Conservation (phyloP, 2,329 filamentous ascomycete species). For the Hypoxylon sp. region DNA sequence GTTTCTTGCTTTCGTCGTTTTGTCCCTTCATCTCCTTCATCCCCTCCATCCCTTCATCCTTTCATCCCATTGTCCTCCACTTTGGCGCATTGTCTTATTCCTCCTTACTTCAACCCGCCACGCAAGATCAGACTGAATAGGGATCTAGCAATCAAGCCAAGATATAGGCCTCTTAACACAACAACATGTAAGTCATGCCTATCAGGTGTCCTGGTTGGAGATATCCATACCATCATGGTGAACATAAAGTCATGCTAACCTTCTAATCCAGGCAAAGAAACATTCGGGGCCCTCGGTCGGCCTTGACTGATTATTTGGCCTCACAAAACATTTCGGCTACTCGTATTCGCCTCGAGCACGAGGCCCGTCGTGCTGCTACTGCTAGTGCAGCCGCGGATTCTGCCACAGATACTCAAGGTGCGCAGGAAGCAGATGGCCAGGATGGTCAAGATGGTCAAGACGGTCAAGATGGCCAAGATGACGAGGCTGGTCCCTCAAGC, state of each 20-base stretch:
- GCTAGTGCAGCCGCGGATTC: constrained; percentile 24
- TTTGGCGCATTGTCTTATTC: too few relatives aligned
- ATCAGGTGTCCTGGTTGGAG: background rate
- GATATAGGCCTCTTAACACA: background rate
- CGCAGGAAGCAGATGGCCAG: constrained; percentile 28
- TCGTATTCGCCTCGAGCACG: constrained; percentile 44
- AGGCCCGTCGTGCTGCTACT: constrained; percentile 43
- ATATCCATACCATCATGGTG: background rate
- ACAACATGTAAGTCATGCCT: constrained; percentile 42
- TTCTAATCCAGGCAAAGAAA: constrained; percentile 39
- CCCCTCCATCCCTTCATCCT: constrained; percentile 11
- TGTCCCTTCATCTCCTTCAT: background rate
- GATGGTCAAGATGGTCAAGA: constrained; percentile 32
- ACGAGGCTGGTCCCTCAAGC: constrained; percentile 25
- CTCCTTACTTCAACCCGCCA: too few relatives aligned
- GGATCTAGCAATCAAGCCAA: background rate
- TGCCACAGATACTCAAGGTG: constrained; percentile 9
- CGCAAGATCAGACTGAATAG: too few relatives aligned
- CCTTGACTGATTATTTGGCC: constrained; percentile 52
- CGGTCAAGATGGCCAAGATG: constrained; percentile 28
- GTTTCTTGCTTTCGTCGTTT: constrained; percentile 1
- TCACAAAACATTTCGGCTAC: constrained; percentile 52
- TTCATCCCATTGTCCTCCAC: background rate
- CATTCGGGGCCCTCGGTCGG: constrained; percentile 53
- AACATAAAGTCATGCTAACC: constrained; percentile 2